phyloP scores from a whole-genome alignment of 208 protist species.

The Tritrichomonas foetus region DNA sequence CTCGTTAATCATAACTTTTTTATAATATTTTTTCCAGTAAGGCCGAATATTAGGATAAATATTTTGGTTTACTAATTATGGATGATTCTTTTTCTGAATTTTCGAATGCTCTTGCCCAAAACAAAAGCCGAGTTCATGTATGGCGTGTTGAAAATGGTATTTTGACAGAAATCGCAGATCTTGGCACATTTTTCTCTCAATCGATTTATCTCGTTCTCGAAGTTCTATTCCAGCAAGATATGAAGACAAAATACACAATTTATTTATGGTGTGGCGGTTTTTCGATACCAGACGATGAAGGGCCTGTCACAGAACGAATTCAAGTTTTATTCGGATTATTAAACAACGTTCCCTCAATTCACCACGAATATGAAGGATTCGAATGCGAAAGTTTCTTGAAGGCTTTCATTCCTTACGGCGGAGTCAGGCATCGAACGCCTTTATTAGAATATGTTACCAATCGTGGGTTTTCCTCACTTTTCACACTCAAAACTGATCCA shows the following conservation, averaged over 20 bases:
- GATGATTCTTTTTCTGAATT: neutral
- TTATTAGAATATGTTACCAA: neutral
- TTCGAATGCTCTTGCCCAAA: constrained; percentile 28
- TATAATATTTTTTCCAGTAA: too few relatives aligned
- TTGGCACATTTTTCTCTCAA: constrained; percentile 13
- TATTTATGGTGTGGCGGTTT: constrained; percentile 27
- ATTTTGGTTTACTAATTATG: too few relatives aligned
- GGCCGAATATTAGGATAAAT: too few relatives aligned
- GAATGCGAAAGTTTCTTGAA: neutral
- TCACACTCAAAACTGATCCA: neutral
- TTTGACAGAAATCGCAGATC: neutral
- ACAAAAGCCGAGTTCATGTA: neutral
- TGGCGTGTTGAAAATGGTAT: constrained; percentile 14
- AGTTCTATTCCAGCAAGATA: neutral
- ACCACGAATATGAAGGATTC: constrained; percentile 26
- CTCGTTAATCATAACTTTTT: too few relatives aligned
- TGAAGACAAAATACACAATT: neutral
- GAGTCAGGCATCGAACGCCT: neutral
- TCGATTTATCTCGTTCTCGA: constrained; percentile 11
- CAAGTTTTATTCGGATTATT: constrained; percentile 15
- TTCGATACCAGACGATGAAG: constrained; percentile 30
- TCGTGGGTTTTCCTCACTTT: neutral
- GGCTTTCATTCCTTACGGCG: neutral
- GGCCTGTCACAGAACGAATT: neutral
- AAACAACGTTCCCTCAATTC: neutral